Percentiles rank a stretch among this genome's conserved stretches.
Evolutionary conservation across 371 early-diverging fungal genomes (phyloP).

Genomic region (Saksenaea oblongispora): DNA sequence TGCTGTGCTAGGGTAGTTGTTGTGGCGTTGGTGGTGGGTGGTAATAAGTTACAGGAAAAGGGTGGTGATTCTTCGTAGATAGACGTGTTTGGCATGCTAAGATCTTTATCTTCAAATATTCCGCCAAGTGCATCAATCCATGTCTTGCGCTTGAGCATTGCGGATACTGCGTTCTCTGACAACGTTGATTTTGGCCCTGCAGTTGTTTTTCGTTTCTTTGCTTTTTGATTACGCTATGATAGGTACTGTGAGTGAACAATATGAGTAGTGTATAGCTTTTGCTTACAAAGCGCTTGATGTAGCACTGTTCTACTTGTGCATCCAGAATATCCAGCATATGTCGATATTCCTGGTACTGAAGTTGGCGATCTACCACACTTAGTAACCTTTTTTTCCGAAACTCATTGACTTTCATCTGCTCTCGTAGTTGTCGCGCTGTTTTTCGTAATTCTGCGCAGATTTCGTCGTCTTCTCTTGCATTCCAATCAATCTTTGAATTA

Average conservation of each 20-base stretch:
- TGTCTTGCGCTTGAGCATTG: slow-evolving; percentile 57
- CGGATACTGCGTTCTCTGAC: slow-evolving; percentile 53
- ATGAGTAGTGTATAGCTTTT: too few relatives aligned
- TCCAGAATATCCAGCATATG: slow-evolving; percentile 86
- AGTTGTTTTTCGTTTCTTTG: slow-evolving; percentile 73
- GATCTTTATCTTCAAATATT: slow-evolving; percentile 43
- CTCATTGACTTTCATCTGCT: slow-evolving; percentile 68
- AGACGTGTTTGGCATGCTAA: slow-evolving; percentile 37
- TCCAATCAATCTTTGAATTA: slow-evolving; percentile 62
- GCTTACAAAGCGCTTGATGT: slow-evolving; percentile 82
- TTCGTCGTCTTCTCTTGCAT: slow-evolving; percentile 81
- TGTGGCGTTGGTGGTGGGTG: background rate
- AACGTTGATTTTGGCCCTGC: slow-evolving; percentile 52
- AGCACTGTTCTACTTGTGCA: slow-evolving; percentile 84
- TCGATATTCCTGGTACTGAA: slow-evolving; percentile 88
- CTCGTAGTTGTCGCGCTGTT: slow-evolving; percentile 71
- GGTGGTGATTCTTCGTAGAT: slow-evolving; percentile 22
- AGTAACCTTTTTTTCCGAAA: slow-evolving; percentile 67
- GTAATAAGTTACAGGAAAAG: background rate
- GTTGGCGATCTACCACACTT: slow-evolving; percentile 70
- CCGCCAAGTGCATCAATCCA: slow-evolving; percentile 44
- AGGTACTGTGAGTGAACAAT: background rate
- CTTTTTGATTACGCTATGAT: slow-evolving; percentile 65
- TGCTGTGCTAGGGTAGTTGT: background rate
- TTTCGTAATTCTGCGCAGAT: slow-evolving; percentile 74